These are phyloP conservation scores for Claviceps citrina DNA, from an alignment of 2,329 filamentous ascomycete species.

Conservation along the genomic window DNA sequence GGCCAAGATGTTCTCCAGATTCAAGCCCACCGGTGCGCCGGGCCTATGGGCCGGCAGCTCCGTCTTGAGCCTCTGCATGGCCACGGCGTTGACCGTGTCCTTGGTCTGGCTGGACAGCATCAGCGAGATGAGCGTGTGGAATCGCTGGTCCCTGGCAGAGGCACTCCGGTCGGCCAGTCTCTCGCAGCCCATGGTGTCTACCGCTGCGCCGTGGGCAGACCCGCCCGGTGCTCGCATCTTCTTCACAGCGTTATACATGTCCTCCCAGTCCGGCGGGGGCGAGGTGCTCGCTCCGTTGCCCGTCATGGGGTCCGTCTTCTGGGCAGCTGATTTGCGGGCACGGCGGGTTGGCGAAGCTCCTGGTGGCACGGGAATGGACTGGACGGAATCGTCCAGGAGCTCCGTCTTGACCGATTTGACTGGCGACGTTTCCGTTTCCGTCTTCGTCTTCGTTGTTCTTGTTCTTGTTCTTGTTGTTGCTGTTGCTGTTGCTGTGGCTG, in stretches of 20 bases:
- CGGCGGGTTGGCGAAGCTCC: slow-evolving; percentile 14
- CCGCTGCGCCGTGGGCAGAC: slow-evolving; percentile 56
- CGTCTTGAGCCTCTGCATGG: slow-evolving; percentile 64
- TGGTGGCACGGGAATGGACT: slow-evolving; percentile 12
- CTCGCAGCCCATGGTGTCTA: slow-evolving; percentile 96
- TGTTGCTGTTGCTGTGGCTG: background rate
- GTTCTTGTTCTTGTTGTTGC: too few species aligned
- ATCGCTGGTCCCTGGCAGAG: slow-evolving; percentile 45
- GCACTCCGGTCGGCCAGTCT: slow-evolving; percentile 43
- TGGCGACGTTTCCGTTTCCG: slow-evolving; percentile 6
- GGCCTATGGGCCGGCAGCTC: slow-evolving; percentile 43
- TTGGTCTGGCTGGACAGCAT: slow-evolving; percentile 93
- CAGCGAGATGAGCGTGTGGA: slow-evolving; percentile 73
- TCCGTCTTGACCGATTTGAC: slow-evolving; percentile 25
- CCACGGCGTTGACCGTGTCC: slow-evolving; percentile 74
- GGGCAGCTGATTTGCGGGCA: slow-evolving; percentile 32
- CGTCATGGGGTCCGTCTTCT: slow-evolving; percentile 24
- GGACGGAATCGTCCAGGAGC: slow-evolving; percentile 14
- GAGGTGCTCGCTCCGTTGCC: slow-evolving; percentile 24
- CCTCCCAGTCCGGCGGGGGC: slow-evolving; percentile 71
- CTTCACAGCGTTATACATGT: slow-evolving; percentile 62
- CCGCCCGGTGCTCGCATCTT: slow-evolving; percentile 52
- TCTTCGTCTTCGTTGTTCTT: background rate
- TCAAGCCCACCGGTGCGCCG: slow-evolving; percentile 41
- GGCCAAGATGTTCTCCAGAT: slow-evolving; percentile 60